Conservation (phyloP, 495 filamentous ascomycete genomes). For the Podospora fimiseda region DNA sequence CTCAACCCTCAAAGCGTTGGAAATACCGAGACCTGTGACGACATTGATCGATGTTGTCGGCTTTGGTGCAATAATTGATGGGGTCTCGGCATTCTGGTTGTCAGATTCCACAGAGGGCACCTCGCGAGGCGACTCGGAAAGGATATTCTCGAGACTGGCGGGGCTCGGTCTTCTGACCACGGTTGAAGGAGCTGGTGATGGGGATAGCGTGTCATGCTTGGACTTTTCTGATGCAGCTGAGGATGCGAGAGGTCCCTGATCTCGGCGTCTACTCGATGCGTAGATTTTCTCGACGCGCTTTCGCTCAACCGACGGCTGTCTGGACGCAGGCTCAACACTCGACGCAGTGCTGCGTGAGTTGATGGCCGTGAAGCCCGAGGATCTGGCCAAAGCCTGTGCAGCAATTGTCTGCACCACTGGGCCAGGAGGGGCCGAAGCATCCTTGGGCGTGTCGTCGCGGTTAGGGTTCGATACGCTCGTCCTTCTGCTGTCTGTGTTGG, state of each 20-base stretch:
- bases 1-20: not conserved
- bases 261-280: slow-evolving; percentile 8
- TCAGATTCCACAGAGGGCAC: not conserved
- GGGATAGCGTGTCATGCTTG: not conserved
- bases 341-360: slow-evolving; percentile 5
- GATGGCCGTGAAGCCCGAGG: slow-evolving; percentile 2
- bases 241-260: slow-evolving; percentile 4
- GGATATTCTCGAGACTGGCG: slow-evolving; percentile 17
- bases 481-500: slow-evolving; percentile 16
- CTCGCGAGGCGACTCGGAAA: slow-evolving; percentile 3
- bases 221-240: slow-evolving; percentile 9
- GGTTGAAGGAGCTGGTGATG: not conserved
- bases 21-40: not conserved
- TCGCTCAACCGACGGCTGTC: slow-evolving; percentile 1
- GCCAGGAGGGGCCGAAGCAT: not conserved
- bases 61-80: not conserved
- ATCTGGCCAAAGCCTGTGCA: slow-evolving; percentile 12
- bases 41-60: not conserved
- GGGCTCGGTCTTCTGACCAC: slow-evolving; percentile 11
- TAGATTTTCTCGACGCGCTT: slow-evolving; percentile 22
- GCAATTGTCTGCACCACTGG: slow-evolving; percentile 14
- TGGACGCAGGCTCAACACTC: slow-evolving; percentile 9
- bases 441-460: slow-evolving; percentile 2
- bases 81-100: not conserved
- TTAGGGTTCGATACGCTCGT: slow-evolving; percentile 19